phyloP scores from a whole-genome alignment of 1,284 basidiomycete species.

The Mycosarcoma mackinlayi region DNA sequence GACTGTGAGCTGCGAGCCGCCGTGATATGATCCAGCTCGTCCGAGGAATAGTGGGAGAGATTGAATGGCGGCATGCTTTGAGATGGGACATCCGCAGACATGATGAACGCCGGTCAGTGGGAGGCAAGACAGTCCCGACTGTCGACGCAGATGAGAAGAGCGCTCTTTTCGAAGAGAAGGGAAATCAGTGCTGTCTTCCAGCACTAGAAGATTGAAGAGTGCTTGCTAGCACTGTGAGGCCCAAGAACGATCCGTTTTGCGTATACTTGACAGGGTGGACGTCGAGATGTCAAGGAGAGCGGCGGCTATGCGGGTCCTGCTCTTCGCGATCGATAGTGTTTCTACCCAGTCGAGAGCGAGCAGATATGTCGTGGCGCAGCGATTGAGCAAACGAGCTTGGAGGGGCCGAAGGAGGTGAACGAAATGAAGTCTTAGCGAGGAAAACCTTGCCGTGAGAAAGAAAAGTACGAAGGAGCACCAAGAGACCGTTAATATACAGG shows the following conservation, averaged over 20 bases:
- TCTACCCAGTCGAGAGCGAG: background rate
- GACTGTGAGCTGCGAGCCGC: constrained; percentile 15
- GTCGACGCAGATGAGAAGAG: constrained; percentile 7
- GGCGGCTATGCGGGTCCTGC: background rate
- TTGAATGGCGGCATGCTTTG: constrained; percentile 33
- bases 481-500: no score
- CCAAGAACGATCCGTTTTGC: no score
- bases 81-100: constrained; percentile 25
- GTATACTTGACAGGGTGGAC: no score
- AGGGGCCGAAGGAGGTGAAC: background rate
- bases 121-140: constrained; percentile 15
- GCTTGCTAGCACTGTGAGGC: no score
- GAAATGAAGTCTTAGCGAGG: constrained; percentile 16
- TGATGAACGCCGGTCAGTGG: background rate
- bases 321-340: no score
- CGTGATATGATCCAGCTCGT: constrained; percentile 17
- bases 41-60: constrained; percentile 21
- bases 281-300: no score
- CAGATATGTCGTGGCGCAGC: background rate
- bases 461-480: no score
- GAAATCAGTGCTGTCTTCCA: constrained; percentile 11
- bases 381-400: background rate
- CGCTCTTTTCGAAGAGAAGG: constrained; percentile 3
- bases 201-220: no score
- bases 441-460: constrained; percentile 4